Percentiles rank a stretch among this genome's conserved stretches.
Evolutionary conservation across 805 yeast species (phyloP).

Genomic region (Kluyveromyces starmeri): DNA sequence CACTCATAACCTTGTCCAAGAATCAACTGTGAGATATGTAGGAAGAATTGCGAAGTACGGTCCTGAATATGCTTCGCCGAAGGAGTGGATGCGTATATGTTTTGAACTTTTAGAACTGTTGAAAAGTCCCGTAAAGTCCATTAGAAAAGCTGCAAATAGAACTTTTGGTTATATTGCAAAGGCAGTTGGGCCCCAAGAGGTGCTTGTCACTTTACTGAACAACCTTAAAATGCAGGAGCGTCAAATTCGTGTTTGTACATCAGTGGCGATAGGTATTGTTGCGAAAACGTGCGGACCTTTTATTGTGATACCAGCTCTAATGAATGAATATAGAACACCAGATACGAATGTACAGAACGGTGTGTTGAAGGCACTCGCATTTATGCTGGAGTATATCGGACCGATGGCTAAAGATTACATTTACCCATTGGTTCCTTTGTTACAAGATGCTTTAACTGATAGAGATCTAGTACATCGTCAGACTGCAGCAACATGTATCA

Average conservation of each 20-base stretch:
- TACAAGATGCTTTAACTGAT: constrained; percentile 86
- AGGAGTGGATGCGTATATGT: constrained; percentile 97
- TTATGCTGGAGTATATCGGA: constrained; percentile 87
- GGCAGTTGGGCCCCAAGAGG: constrained; percentile 95
- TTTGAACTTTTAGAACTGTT: constrained; percentile 84
- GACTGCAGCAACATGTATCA: constrained; percentile 83
- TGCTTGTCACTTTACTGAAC: constrained; percentile 70
- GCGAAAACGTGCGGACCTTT: constrained; percentile 91
- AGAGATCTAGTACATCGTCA: constrained; percentile 91
- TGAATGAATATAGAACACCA: constrained; percentile 92
- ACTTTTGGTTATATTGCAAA: constrained; percentile 88
- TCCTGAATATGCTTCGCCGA: constrained; percentile 75
- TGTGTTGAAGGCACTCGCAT: constrained; percentile 80
- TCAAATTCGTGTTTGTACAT: constrained; percentile 92
- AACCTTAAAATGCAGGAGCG: constrained; percentile 90
- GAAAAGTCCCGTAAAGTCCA: constrained; percentile 66
- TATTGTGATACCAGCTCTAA: constrained; percentile 85
- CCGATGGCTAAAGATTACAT: constrained; percentile 73
- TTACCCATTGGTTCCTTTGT: constrained; percentile 64
- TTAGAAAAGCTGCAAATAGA: constrained; percentile 75
- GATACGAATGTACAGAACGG: constrained; percentile 94
- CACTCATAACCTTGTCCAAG: constrained; percentile 85
- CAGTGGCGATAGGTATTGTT: constrained; percentile 95
- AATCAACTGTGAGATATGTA: constrained; percentile 64
- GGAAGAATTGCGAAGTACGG: constrained; percentile 76